These are phyloP conservation scores for Zygnema circumcarinatum DNA, from an alignment of 139 green algal species.

Conservation along the genomic window DNA sequence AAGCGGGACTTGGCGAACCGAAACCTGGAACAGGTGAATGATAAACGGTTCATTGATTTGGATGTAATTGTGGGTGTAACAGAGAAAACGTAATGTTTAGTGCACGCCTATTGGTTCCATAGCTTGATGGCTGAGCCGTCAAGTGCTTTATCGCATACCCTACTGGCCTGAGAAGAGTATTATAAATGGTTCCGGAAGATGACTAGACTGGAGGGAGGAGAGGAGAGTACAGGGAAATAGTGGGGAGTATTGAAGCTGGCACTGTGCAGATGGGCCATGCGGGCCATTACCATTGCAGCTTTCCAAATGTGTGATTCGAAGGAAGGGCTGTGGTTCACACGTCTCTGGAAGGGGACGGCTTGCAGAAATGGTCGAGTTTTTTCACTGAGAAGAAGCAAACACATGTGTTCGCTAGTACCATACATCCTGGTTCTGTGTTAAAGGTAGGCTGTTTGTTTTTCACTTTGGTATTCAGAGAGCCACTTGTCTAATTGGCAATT, in stretches of 20 bases:
- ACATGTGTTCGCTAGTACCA: conserved; percentile 26
- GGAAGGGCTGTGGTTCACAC: neutral
- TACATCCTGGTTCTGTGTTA: conserved; percentile 22
- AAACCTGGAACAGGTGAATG: conserved; percentile 38
- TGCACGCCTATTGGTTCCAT: no score
- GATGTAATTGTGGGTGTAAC: neutral
- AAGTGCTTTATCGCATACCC: no score
- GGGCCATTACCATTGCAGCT: neutral
- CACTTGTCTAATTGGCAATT: no score
- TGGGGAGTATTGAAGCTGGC: no score
- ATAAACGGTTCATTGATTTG: neutral
- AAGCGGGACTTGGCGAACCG: conserved; percentile 51
- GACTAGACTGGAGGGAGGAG: no score
- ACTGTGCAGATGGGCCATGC: no score
- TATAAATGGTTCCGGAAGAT: neutral
- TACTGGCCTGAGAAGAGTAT: neutral
- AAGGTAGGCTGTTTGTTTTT: conserved; percentile 15
- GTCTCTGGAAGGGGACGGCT: neutral
- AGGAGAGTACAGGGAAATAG: no score
- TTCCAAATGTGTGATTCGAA: neutral
- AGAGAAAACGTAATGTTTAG: no score
- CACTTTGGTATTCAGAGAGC: no score
- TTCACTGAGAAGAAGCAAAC: neutral
- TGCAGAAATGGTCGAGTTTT: conserved; percentile 23
- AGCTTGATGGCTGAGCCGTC: no score